Conservation (phyloP, 2,329 filamentous ascomycete species). For the Aspergillus sp. region DNA sequence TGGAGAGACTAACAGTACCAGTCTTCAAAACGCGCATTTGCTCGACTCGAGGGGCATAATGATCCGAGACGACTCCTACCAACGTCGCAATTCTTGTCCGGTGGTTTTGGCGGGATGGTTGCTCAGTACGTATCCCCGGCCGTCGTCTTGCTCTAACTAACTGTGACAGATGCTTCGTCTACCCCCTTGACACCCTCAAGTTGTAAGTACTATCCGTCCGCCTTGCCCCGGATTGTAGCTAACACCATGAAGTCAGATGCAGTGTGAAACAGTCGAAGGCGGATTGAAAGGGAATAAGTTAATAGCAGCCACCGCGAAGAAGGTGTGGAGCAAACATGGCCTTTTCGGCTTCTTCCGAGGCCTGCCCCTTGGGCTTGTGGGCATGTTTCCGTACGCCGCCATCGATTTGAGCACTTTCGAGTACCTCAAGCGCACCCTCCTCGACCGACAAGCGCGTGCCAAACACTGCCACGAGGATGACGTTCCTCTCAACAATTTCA, state of each 20-base stretch:
- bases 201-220: slow-evolving; percentile 39
- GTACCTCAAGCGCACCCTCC: slow-evolving; percentile 69
- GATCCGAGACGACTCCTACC: slow-evolving; percentile 71
- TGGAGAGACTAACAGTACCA: slow-evolving; percentile 23
- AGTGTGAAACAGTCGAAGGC: slow-evolving; percentile 85
- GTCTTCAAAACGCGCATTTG: slow-evolving; percentile 79
- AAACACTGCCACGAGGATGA: slow-evolving; percentile 73
- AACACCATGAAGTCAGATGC: slow-evolving; percentile 56
- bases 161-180: slow-evolving; percentile 65
- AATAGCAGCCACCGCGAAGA: slow-evolving; percentile 70
- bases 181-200: slow-evolving; percentile 66
- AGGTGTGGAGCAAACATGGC: slow-evolving; percentile 74
- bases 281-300: slow-evolving; percentile 75
- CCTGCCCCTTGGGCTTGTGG: slow-evolving; percentile 82
- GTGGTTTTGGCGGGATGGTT: slow-evolving; percentile 85
- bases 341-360: slow-evolving; percentile 76
- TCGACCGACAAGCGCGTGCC: slow-evolving; percentile 58
- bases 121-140: slow-evolving; percentile 56
- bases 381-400: slow-evolving; percentile 96
- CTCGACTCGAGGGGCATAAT: slow-evolving; percentile 76
- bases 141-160: slow-evolving; percentile 13
- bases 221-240: slow-evolving; percentile 1
- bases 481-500: slow-evolving; percentile 67
- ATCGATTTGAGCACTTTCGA: slow-evolving; percentile 96
- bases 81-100: slow-evolving; percentile 81